phyloP scores from a whole-genome alignment of 148 eudicot species.

The Rhododendron ovatum region DNA sequence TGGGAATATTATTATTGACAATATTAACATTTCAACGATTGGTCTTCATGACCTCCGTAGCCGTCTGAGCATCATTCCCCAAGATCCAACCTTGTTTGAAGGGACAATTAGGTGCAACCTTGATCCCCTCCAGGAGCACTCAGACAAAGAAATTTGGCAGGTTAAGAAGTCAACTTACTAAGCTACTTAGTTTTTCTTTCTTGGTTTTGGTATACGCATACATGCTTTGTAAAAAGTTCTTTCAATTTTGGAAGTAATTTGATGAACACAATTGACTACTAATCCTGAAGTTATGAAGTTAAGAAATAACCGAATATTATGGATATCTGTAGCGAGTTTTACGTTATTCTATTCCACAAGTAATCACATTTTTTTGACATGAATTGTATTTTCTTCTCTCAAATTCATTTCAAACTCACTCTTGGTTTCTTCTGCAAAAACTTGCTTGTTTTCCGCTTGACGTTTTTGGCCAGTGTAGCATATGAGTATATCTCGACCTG shows the following conservation, averaged over 20 bases:
- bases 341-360: not conserved
- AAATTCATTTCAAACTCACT: not conserved
- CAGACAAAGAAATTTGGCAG: conserved; percentile 86
- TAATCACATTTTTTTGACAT: not conserved
- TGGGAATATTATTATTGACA: conserved; percentile 79
- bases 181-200: not conserved
- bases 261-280: not conserved
- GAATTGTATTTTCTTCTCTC: not conserved
- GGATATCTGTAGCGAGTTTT: not conserved
- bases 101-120: conserved; percentile 89
- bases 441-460: not conserved
- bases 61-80: conserved; percentile 92
- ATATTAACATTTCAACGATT: conserved; percentile 71
- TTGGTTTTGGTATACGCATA: not conserved
- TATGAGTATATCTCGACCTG: not conserved
- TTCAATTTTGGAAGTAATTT: not conserved
- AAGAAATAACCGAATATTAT: not conserved
- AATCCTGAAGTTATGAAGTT: not conserved
- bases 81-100: conserved; percentile 95
- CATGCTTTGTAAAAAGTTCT: not conserved
- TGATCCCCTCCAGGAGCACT: conserved; percentile 89
- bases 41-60: conserved; percentile 98
- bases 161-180: conserved; percentile 20
- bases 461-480: not conserved
- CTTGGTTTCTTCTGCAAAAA: not conserved